These are phyloP conservation scores for Pythium rishiriense DNA, from an alignment of 352 stramenopile species.

Conservation along the genomic window DNA sequence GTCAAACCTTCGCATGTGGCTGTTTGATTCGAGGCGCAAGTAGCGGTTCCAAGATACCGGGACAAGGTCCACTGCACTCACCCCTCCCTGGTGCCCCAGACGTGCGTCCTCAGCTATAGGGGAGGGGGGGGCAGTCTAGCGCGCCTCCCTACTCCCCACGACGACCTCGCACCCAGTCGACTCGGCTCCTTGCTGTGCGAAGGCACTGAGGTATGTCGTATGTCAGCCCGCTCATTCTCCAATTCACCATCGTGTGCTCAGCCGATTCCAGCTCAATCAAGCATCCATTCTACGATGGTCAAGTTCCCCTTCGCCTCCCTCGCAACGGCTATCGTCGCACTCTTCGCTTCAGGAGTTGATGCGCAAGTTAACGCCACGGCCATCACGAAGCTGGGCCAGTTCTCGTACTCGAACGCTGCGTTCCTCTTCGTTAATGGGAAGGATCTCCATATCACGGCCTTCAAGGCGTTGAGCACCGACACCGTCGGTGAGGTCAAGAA, in stretches of 20 bases:
- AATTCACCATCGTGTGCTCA: slow-evolving; percentile 1
- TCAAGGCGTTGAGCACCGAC: slow-evolving; percentile 23
- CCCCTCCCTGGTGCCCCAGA: too few species aligned
- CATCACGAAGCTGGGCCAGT: slow-evolving; percentile 23
- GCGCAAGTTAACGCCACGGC: slow-evolving; percentile 15
- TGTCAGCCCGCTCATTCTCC: background rate
- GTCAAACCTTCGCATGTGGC: too few species aligned
- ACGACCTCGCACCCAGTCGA: too few species aligned
- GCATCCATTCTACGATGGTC: background rate
- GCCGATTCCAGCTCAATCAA: background rate
- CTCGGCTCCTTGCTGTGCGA: background rate
- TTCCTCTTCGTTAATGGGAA: slow-evolving; percentile 17
- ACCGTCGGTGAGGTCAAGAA: slow-evolving; percentile 25
- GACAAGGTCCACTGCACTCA: background rate
- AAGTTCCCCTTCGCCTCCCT: background rate
- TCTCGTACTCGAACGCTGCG: slow-evolving; percentile 18
- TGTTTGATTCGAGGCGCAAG: too few species aligned
- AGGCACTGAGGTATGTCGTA: background rate
- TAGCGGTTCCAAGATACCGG: background rate
- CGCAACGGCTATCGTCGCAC: background rate
- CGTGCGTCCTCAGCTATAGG: too few species aligned
- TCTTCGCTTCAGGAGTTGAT: slow-evolving; percentile 2
- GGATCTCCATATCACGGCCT: slow-evolving; percentile 23
- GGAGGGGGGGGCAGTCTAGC: too few species aligned
- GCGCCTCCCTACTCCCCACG: too few species aligned